These are phyloP conservation scores for Taiozyma sp. DNA, from an alignment of 1,139 yeast species.

Conservation along the genomic window DNA sequence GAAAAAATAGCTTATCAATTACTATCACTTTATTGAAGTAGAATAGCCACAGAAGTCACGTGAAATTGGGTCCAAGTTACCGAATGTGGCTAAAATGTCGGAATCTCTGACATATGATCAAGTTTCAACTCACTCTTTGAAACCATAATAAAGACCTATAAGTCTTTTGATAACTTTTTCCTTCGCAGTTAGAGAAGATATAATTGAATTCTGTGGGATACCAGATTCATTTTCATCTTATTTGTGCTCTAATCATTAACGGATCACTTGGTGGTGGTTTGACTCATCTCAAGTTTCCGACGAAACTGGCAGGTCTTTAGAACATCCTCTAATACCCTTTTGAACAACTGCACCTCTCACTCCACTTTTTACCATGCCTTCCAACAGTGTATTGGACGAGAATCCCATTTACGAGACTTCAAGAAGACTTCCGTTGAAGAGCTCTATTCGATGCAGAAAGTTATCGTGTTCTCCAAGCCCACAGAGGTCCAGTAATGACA, in stretches of 20 bases:
- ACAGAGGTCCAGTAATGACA: constrained; percentile 2
- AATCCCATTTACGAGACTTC: constrained; percentile 9
- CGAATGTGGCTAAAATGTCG: constrained; percentile 6
- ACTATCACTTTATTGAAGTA: not conserved
- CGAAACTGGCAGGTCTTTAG: not conserved
- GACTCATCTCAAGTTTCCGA: not conserved
- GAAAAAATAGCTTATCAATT: too few species aligned
- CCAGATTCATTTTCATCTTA: not conserved
- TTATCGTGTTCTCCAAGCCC: constrained; percentile 13
- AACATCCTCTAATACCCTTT: not conserved
- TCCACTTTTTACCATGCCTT: constrained; percentile 1
- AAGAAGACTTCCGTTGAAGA: constrained; percentile 10
- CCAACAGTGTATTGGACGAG: constrained; percentile 7
- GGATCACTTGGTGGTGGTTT: not conserved
- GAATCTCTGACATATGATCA: not conserved
- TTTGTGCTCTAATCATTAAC: not conserved
- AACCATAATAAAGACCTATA: not conserved
- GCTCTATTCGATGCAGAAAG: constrained; percentile 2
- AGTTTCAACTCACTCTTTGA: not conserved
- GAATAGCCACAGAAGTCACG: not conserved
- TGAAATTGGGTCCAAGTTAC: not conserved
- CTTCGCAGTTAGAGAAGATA: not conserved
- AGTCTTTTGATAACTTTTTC: not conserved
- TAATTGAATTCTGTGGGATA: not conserved
- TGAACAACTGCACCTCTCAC: not conserved